Conservation (phyloP, 106 monocot species). For the Triglochin maritima region DNA sequence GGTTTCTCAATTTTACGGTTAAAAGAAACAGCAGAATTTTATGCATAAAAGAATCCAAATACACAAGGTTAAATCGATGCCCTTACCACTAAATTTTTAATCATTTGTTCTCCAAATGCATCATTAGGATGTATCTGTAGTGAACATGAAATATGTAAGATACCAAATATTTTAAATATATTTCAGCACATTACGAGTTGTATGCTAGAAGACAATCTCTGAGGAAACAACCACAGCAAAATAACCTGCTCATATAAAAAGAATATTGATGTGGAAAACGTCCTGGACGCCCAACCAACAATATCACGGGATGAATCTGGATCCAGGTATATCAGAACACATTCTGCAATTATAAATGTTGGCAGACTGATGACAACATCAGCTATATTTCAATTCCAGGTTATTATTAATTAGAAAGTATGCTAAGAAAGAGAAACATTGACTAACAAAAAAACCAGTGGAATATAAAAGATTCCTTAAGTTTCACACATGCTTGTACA, state of each 20-base stretch:
- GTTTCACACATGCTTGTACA: too few relatives aligned
- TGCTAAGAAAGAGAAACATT: too few relatives aligned
- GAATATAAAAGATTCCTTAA: too few relatives aligned
- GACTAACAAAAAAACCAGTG: too few relatives aligned
- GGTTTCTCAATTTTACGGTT: too few relatives aligned
- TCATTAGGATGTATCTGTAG: constrained; percentile 83
- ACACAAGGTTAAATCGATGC: too few relatives aligned
- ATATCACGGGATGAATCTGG: constrained; percentile 55
- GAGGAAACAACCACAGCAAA: not conserved
- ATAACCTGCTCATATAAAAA: constrained; percentile 93
- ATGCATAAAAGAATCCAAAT: too few relatives aligned
- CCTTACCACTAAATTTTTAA: constrained; percentile 86
- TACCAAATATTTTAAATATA: not conserved
- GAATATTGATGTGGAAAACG: constrained; percentile 76
- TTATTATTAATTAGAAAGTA: constrained; percentile 4
- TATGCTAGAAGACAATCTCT: too few relatives aligned
- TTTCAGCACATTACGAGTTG: too few relatives aligned
- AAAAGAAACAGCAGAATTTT: too few relatives aligned
- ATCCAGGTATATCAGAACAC: constrained; percentile 95
- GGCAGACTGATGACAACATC: constrained; percentile 83
- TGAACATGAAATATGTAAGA: constrained; percentile 5
- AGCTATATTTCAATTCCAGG: constrained; percentile 20
- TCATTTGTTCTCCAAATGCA: constrained; percentile 99
- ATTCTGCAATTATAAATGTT: constrained; percentile 99
- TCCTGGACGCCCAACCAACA: constrained; percentile 72